Evolutionary conservation across 768 basidiomycete species (phyloP), one percentile per base, ranked within the genome.

Genomic region (Amanita phalloides): DNA sequence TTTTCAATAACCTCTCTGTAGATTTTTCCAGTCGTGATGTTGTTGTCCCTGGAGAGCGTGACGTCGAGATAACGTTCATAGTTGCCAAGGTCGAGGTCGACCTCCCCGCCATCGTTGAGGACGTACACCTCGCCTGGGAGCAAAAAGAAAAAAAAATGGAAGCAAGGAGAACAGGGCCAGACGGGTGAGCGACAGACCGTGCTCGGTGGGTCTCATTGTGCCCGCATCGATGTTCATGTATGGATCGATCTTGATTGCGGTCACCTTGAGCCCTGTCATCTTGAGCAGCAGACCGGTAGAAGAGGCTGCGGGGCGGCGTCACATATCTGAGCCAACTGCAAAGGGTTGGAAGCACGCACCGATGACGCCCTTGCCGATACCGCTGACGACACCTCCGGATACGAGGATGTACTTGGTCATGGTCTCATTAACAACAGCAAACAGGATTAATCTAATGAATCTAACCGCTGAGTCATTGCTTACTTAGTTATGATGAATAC

Each of bases 211-310:
- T 46, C 91, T 77, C 95, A 99, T 99, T 17, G 95, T 98, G 33
- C 95, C 95, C 21, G 95, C 95, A 76, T 99, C 95, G 60, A 99
- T 97, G 71, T 99, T 99, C 95, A 99, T 98, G 61, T 99, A 99
- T 11, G 95, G 95, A 66, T 99, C 95, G 61, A 99, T 98, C 72
- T 99, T 99, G 76, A 99, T 97, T 9, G 95, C 90, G 6, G 95
- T 99, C 60, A 97, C 95, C 71, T 93, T 96, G 55, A 96, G 76
- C 44, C 95, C 95, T 35, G 86, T 82, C 41, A 90, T 97, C 71
- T 97, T 97, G 64, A 99, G 76, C 48, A 98, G 78, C 48, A 98
- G 74, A 54, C 95, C 95, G 4, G 95, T 97, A 46, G 94, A 97
- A 25, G 95, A 98, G 57, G 95, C 95, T 97, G 64, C 3, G 37